A percentile compares a stretch with the other conserved stretches of the same genome.
Evolutionary conservation across 2,329 filamentous ascomycete genomes (phyloP).

Genomic region (Sporothrix euskadiensis): DNA sequence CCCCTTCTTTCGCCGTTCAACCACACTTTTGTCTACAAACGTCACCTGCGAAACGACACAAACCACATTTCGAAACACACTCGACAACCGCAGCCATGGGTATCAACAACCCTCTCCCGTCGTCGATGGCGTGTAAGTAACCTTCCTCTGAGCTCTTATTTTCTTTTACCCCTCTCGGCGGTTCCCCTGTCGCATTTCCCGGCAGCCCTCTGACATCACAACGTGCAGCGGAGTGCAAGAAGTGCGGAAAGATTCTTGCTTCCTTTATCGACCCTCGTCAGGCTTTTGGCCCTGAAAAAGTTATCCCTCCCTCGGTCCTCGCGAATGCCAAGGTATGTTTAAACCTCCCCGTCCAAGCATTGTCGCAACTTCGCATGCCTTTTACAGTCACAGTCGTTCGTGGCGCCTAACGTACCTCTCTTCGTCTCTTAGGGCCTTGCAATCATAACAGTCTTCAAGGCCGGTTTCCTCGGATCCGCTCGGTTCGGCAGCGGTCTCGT

Average conservation of each 20-base stretch:
- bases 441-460: constrained; percentile 83
- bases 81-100: constrained; percentile 49
- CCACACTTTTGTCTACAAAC: constrained; percentile 10
- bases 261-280: constrained; percentile 94
- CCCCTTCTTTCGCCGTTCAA: constrained; percentile 8
- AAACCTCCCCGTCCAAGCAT: background rate
- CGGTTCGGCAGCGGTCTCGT: constrained; percentile 81
- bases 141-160: background rate
- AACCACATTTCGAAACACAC: background rate
- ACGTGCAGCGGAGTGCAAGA: constrained; percentile 84
- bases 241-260: constrained; percentile 91
- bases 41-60: background rate
- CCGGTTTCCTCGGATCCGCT: constrained; percentile 79
- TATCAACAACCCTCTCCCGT: constrained; percentile 66
- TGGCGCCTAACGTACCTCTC: background rate
- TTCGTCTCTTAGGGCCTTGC: constrained; percentile 63
- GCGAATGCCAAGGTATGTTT: constrained; percentile 78
- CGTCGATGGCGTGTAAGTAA: constrained; percentile 67
- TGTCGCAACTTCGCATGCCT: background rate
- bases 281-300: constrained; percentile 92
- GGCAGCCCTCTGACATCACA: constrained; percentile 9
- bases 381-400: background rate
- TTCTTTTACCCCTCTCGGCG: background rate
- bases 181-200: background rate
- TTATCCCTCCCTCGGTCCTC: constrained; percentile 89